Base-by-base conservation (phyloP, 2,329 filamentous ascomycete species). In the Orbilia brochopaga region DNA sequence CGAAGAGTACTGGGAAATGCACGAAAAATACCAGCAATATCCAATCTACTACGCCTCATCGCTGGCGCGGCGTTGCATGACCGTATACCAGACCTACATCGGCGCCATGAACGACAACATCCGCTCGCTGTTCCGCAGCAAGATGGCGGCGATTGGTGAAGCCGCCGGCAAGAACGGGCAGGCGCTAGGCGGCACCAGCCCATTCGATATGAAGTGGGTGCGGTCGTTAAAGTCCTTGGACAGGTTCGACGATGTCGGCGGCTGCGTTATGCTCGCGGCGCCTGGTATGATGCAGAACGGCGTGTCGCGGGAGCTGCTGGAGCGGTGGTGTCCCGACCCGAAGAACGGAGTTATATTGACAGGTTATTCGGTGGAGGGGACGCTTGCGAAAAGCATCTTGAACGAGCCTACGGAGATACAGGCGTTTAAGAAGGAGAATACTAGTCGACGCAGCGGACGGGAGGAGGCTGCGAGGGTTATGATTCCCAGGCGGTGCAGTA, bases 91-190 rank as follows among this genome's bases (percentile, higher is more conserved):
- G 79, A 99, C 94, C 1, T 99, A 97, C 77, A 91, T 97, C 54
- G 91, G 92, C 54, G 92, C 92, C 62, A 99, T 99, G 94, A 99
- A 99, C 79, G 93, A 97, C 78, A 97, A 97, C 77, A 97, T 99
- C 82, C 97, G 96, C 79, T 58, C 67, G n/a, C 37, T 72, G 7
- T 72, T 72, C 44, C 27, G 60, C 19, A 72, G 67, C 32, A 72
- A 72, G 46, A 72, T 72, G 67, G 87, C 91, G 10, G 87, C 91
- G 53, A 95, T 96, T 87, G 91, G 91, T 2, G 91, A 96, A 79
- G 60, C 67, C 7, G 85, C 85, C 5, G 87, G 86, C 6, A 92
- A 90, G 77, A 92, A 90, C 37, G 90, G 90, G 0, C 61, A 74
- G 35, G 73, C 72, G 17, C 73, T 75, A 27, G 69, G 69, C 11